Evolutionary conservation across 352 stramenopile species (phyloP), one percentile per base, ranked within the genome.

Genomic region (Aphanomyces astaci): DNA sequence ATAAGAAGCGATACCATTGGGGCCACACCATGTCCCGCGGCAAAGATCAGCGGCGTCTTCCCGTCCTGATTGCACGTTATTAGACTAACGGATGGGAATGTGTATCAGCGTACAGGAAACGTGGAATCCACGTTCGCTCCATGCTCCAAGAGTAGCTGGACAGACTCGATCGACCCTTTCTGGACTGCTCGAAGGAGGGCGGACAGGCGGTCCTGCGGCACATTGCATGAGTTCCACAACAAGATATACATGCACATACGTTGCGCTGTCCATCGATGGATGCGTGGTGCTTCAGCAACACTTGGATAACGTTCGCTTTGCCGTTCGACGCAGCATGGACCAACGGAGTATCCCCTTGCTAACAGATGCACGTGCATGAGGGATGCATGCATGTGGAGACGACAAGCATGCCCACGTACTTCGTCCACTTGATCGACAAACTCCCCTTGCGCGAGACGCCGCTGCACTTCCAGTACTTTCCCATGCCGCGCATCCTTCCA

Each of bases 341-440:
- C 7, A 66, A 19, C 31, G 60, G 31, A 9, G 60, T 66, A 31
- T 66, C 60, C 4, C 60, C 60, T 28, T 45, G 31, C 60, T 66
- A 66, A 2, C 19, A n/a, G n/a, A n/a, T n/a, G 0, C 15, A 25
- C 57, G 24, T 11, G 52, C n/a, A 48, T 36, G n/a, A 22, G 17
- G 2, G 22, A 4, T 11, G 24, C 39, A 25, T 24, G 11, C 15
- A 63, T 2, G n/a, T n/a, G n/a, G n/a, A 13, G n/a, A 66, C 4
- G 19, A 62, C 10, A 48, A 22, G 52, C 10, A 63, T 43, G 10
- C 45, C 10, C n/a, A 3, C 15, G n/a, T 56, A 66, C 60, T 30
- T 66, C 60, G 48, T 66, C 60, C 13, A 66, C 4, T 66, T 66
- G 60, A 51, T 66, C 48, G 22, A 53, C 60, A 28, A 36, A n/a